Conservation (phyloP, 345 rosid genomes). For the Citropsis articulata region DNA sequence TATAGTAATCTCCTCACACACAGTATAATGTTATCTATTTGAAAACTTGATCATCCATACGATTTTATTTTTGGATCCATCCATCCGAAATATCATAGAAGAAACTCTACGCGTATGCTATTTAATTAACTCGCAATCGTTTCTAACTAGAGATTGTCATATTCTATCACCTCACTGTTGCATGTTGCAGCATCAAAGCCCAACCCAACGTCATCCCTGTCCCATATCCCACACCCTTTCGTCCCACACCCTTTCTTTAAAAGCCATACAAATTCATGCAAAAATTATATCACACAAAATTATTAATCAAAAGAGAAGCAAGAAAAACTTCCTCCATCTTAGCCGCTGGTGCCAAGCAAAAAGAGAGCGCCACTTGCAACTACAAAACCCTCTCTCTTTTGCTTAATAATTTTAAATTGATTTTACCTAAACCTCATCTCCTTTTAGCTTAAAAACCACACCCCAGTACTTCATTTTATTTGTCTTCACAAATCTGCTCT, state of each 20-base stretch:
- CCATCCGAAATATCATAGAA: too few species aligned
- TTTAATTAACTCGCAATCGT: too few species aligned
- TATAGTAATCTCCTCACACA: too few species aligned
- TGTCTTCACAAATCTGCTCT: conserved; percentile 15
- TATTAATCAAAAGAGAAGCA: conserved; percentile 19
- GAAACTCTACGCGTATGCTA: too few species aligned
- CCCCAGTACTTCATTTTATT: background rate
- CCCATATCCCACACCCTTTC: conserved; percentile 8
- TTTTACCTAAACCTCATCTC: conserved; percentile 33
- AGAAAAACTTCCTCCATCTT: conserved; percentile 37
- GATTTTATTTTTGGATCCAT: too few species aligned
- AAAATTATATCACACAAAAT: conserved; percentile 1
- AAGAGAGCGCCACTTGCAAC: conserved; percentile 28
- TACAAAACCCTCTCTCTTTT: background rate
- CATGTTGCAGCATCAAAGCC: too few species aligned
- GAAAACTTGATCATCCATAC: too few species aligned
- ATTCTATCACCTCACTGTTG: too few species aligned
- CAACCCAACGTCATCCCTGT: too few species aligned
- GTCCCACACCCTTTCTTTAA: background rate
- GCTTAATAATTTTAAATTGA: background rate
- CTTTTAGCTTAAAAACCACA: conserved; percentile 4
- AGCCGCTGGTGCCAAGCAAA: conserved; percentile 30
- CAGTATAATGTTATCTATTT: too few species aligned
- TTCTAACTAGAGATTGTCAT: too few species aligned
- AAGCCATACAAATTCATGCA: background rate